These are phyloP conservation scores for Hypoxylon sp. DNA, from an alignment of 2,329 filamentous ascomycete species.

Conservation along the genomic window DNA sequence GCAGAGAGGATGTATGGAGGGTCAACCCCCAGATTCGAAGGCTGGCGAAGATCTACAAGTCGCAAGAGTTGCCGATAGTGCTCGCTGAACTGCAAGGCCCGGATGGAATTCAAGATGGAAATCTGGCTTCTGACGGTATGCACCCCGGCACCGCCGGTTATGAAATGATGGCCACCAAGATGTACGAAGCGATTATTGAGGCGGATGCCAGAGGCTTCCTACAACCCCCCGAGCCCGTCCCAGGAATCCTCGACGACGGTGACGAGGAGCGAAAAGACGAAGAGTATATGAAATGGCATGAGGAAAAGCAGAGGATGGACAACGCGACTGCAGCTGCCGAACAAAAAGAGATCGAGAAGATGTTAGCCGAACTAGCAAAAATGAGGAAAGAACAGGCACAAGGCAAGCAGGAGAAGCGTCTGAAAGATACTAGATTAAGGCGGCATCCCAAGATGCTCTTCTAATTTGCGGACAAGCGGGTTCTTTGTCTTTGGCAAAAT, in stretches of 20 bases:
- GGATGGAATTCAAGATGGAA: conserved; percentile 53
- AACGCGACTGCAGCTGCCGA: conserved; percentile 47
- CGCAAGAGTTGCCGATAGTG: conserved; percentile 52
- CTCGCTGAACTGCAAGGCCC: conserved; percentile 55
- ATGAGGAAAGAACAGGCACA: conserved; percentile 37
- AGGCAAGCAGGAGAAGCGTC: conserved; percentile 37
- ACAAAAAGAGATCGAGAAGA: conserved; percentile 49
- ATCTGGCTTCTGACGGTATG: conserved; percentile 52
- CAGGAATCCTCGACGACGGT: conserved; percentile 53
- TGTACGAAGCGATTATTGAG: conserved; percentile 54
- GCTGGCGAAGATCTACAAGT: conserved; percentile 52
- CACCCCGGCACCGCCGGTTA: conserved; percentile 54
- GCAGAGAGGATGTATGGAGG: conserved; percentile 52
- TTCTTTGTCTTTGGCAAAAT: conserved; percentile 39
- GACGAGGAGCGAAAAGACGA: conserved; percentile 53
- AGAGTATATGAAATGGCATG: conserved; percentile 45
- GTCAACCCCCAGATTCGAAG: conserved; percentile 55
- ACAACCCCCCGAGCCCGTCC: conserved; percentile 51
- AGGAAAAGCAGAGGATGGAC: conserved; percentile 50
- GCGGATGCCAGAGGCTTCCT: conserved; percentile 53
- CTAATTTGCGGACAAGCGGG: conserved; percentile 37
- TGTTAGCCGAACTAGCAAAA: conserved; percentile 51
- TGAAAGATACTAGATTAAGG: conserved; percentile 36
- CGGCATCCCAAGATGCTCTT: conserved; percentile 42
- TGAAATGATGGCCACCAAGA: conserved; percentile 56